phyloP scores from a whole-genome alignment of 139 green algal species.

The Chlorella sorokiniana region DNA sequence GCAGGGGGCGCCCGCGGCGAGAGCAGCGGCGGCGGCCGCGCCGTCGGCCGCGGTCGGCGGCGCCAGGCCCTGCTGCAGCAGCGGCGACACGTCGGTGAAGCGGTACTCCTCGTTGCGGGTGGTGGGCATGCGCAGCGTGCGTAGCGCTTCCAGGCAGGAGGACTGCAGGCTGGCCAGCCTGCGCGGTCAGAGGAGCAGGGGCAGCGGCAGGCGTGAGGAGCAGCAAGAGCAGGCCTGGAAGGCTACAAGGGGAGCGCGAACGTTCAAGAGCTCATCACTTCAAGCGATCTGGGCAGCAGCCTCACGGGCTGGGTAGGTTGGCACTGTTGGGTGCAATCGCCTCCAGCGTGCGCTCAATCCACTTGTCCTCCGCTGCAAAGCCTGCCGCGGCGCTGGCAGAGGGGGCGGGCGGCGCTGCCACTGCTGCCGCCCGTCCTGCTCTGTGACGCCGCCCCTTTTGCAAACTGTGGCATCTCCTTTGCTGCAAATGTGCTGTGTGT shows the following conservation, averaged over 20 bases:
- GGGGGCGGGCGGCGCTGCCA: neutral
- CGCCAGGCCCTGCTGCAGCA: conserved; percentile 49
- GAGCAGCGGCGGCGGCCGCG: conserved; percentile 19
- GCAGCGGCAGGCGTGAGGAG: neutral
- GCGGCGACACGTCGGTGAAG: conserved; percentile 78
- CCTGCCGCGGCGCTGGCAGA: neutral
- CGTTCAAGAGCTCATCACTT: too few relatives aligned
- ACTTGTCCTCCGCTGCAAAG: conserved; percentile 39
- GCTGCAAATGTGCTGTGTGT: neutral
- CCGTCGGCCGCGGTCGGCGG: neutral
- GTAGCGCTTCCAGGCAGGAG: conserved; percentile 49
- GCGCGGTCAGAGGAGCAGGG: neutral
- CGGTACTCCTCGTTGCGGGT: conserved; percentile 84
- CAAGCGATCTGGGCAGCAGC: too few relatives aligned
- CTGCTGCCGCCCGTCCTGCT: neutral
- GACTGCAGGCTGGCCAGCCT: conserved; percentile 47
- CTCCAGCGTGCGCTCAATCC: conserved; percentile 37
- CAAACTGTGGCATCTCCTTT: neutral
- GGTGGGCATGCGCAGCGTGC: conserved; percentile 76
- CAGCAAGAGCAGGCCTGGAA: too few relatives aligned
- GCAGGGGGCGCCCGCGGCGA: conserved; percentile 17
- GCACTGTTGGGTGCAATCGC: neutral
- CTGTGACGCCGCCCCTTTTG: neutral
- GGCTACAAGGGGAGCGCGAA: neutral
- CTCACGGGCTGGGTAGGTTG: neutral